Conservation (phyloP, 2,329 filamentous ascomycete species). For the Cyclaneusma minus region DNA sequence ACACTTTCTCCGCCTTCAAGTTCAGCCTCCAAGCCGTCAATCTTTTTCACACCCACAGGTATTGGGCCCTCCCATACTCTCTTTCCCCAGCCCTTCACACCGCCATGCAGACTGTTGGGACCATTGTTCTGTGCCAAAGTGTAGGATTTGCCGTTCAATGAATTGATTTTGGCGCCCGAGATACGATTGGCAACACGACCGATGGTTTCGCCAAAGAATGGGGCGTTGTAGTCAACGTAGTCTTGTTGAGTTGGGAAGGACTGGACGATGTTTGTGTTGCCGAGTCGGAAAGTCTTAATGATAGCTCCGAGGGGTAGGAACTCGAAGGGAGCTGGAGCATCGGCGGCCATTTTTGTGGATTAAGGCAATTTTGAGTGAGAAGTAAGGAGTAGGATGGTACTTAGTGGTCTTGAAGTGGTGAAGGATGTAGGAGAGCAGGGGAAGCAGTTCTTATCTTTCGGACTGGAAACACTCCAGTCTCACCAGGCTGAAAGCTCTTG, state of each 20-base stretch:
- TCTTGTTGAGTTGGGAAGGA: slow-evolving; percentile 62
- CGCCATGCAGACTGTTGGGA: slow-evolving; percentile 61
- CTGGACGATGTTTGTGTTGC: slow-evolving; percentile 73
- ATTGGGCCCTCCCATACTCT: slow-evolving; percentile 59
- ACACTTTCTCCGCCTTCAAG: slow-evolving; percentile 47
- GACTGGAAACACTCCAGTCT: too few species aligned
- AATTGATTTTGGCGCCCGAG: slow-evolving; percentile 51
- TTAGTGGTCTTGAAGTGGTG: too few species aligned
- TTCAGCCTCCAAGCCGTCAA: slow-evolving; percentile 33
- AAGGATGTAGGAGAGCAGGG: too few species aligned
- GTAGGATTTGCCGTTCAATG: slow-evolving; percentile 59
- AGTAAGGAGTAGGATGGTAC: too few species aligned
- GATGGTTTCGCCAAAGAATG: slow-evolving; percentile 88
- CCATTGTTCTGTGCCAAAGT: slow-evolving; percentile 61
- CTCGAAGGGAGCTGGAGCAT: slow-evolving; percentile 27
- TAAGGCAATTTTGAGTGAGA: too few species aligned
- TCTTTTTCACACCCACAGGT: slow-evolving; percentile 33
- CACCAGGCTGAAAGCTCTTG: too few species aligned
- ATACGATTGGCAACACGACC: slow-evolving; percentile 76
- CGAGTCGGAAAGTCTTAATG: slow-evolving; percentile 67
- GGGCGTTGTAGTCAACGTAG: slow-evolving; percentile 60
- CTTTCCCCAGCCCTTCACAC: slow-evolving; percentile 66
- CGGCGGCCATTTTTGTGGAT: too few species aligned
- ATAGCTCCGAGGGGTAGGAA: slow-evolving; percentile 67
- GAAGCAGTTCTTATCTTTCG: too few species aligned